phyloP scores from a whole-genome alignment of 208 protist species.

The Acanthamoeba triangularis region DNA sequence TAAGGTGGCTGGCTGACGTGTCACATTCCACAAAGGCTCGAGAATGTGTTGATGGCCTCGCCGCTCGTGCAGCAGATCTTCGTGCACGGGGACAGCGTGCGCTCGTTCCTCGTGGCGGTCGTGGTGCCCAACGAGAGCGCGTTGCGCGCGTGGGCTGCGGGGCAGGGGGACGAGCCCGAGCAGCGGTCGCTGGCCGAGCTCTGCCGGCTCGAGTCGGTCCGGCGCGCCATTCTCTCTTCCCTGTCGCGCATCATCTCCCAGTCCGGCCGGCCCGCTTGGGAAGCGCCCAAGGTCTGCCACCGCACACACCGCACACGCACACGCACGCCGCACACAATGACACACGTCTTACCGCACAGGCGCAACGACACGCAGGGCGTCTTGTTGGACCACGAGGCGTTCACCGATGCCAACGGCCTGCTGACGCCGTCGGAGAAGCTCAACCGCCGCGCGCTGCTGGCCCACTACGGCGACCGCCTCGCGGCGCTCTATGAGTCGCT shows the following conservation, averaged over 20 bases:
- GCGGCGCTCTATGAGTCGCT: neutral
- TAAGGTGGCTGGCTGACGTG: neutral
- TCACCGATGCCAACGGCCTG: conserved; percentile 88
- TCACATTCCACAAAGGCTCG: neutral
- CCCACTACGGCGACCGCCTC: neutral
- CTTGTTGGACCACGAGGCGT: conserved; percentile 81
- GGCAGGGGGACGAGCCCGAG: neutral
- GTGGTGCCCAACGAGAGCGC: conserved; percentile 87
- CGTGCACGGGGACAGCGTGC: conserved; percentile 21
- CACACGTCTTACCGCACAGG: conserved; percentile 77
- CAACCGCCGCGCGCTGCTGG: conserved; percentile 52
- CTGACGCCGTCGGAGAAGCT: conserved; percentile 94
- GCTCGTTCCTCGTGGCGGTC: conserved; percentile 87
- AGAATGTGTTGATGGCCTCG: neutral
- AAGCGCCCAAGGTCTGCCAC: conserved; percentile 65
- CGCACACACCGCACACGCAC: conserved; percentile 74
- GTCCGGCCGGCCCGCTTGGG: conserved; percentile 1
- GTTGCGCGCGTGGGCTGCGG: conserved; percentile 50
- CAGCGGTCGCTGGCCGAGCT: conserved; percentile 41
- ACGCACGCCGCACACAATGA: too few species aligned
- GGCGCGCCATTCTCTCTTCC: conserved; percentile 74
- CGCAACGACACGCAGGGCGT: conserved; percentile 72
- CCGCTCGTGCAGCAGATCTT: conserved; percentile 22
- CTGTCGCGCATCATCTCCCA: neutral
- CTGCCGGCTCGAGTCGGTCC: conserved; percentile 42